phyloP scores from a whole-genome alignment of 2,329 filamentous ascomycete species.

The Bipolaris victoriae region DNA sequence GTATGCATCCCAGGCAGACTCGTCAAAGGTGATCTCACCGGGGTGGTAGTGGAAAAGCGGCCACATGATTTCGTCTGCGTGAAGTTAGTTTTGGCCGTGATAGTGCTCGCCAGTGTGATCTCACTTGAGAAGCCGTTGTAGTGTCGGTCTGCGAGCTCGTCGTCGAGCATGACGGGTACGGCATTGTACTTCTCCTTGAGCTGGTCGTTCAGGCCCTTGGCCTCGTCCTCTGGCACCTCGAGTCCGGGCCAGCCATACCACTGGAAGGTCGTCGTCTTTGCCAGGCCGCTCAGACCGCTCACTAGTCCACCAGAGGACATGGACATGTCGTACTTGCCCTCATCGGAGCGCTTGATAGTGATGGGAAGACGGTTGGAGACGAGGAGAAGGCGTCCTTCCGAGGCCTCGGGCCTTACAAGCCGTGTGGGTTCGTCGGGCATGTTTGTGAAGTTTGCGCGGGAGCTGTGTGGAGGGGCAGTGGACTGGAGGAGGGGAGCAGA shows the following conservation, averaged over 20 bases:
- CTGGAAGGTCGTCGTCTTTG: constrained; percentile 91
- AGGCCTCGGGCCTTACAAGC: constrained; percentile 30
- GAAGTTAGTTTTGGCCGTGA: constrained; percentile 8
- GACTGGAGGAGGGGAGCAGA: constrained; percentile 7
- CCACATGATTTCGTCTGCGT: constrained; percentile 88
- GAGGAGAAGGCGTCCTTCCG: constrained; percentile 69
- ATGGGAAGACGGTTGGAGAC: constrained; percentile 95
- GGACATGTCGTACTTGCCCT: constrained; percentile 89
- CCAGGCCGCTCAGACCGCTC: constrained; percentile 87
- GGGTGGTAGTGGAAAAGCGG: constrained; percentile 98
- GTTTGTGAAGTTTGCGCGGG: constrained; percentile 7
- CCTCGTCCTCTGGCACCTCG: constrained; percentile 85
- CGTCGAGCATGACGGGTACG: constrained; percentile 89
- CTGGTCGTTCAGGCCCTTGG: constrained; percentile 73
- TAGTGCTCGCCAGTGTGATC: constrained; percentile 34
- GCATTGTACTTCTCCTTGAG: constrained; percentile 88
- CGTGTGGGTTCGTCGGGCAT: constrained; percentile 44
- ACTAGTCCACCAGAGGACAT: constrained; percentile 98
- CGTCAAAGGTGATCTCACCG: constrained; percentile 97
- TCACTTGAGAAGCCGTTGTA: constrained; percentile 98
- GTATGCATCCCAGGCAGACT: constrained; percentile 92
- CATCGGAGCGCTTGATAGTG: constrained; percentile 91
- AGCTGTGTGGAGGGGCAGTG: constrained; percentile 8
- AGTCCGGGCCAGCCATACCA: constrained; percentile 99
- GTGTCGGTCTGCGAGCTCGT: constrained; percentile 90